phyloP scores from a whole-genome alignment of 75 land plant genomes.

The Cupressus sempervirens region DNA sequence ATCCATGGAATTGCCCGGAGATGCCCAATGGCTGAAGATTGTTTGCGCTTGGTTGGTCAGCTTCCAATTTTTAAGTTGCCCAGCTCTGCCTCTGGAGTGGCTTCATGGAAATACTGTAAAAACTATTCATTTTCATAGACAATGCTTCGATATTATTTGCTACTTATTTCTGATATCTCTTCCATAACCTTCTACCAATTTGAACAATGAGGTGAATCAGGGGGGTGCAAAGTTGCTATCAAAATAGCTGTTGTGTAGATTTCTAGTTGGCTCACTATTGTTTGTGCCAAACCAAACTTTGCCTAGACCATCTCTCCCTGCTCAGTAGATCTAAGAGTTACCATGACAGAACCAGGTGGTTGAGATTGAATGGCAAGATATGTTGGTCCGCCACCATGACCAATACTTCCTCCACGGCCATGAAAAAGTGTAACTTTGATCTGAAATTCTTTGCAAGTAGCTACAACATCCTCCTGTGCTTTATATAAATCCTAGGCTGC shows the following conservation, averaged over 20 bases:
- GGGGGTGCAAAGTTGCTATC: constrained; percentile 83
- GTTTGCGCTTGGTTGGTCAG: constrained; percentile 79
- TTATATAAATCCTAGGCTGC: constrained; percentile 98
- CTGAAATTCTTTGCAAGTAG: constrained; percentile 80
- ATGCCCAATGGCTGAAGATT: constrained; percentile 67
- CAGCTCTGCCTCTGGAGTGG: constrained; percentile 94
- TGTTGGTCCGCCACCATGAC: constrained; percentile 95
- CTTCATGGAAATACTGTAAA: constrained; percentile 80
- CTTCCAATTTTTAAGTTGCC: constrained; percentile 96
- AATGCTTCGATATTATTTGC: constrained; percentile 61
- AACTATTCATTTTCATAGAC: constrained; percentile 89
- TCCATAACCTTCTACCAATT: constrained; percentile 92
- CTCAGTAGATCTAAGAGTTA: constrained; percentile 86
- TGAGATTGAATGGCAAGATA: constrained; percentile 97
- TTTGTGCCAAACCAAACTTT: constrained; percentile 87
- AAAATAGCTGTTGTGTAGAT: constrained; percentile 96
- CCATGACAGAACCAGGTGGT: constrained; percentile 98
- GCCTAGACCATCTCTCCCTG: constrained; percentile 99
- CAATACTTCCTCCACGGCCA: constrained; percentile 96
- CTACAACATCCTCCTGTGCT: constrained; percentile 94
- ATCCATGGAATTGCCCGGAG: constrained; percentile 97
- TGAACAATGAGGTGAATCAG: constrained; percentile 70
- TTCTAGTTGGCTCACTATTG: constrained; percentile 82
- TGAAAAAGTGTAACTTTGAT: constrained; percentile 91
- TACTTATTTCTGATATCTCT: constrained; percentile 80